Conservation (phyloP, 202 grass and related monocot genomes). For the Thinopyrum obtusiflorum region DNA sequence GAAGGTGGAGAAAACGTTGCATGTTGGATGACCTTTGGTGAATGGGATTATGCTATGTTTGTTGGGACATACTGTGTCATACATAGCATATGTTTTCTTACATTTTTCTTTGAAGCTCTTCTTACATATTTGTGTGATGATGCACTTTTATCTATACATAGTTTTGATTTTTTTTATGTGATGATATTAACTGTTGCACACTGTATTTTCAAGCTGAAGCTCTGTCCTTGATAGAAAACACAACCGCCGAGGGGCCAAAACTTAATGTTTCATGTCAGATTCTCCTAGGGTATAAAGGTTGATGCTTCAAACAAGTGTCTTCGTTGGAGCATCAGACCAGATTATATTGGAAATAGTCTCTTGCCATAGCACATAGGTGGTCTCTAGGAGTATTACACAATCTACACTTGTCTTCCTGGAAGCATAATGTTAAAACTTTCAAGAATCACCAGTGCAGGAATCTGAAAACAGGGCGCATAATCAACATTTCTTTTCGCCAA, state of each 20-base stretch:
- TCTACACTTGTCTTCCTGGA: background rate
- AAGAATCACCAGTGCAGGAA: background rate
- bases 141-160: too few species aligned
- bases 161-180: background rate
- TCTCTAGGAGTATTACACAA: too few species aligned
- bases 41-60: background rate
- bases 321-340: background rate
- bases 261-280: background rate
- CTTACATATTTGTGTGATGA: background rate
- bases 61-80: background rate
- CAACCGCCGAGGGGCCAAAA: background rate
- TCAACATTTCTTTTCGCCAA: too few species aligned
- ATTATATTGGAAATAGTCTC: background rate
- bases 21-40: background rate
- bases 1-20: background rate
- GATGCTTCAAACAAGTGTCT: background rate
- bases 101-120: background rate
- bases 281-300: background rate
- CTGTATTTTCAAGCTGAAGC: slow-evolving; percentile 6
- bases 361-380: too few species aligned
- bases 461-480: background rate
- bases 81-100: background rate
- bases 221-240: background rate
- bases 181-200: background rate
- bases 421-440: background rate